Conservation (phyloP, 2,329 filamentous ascomycete species). For the Sporothrix schenckii region DNA sequence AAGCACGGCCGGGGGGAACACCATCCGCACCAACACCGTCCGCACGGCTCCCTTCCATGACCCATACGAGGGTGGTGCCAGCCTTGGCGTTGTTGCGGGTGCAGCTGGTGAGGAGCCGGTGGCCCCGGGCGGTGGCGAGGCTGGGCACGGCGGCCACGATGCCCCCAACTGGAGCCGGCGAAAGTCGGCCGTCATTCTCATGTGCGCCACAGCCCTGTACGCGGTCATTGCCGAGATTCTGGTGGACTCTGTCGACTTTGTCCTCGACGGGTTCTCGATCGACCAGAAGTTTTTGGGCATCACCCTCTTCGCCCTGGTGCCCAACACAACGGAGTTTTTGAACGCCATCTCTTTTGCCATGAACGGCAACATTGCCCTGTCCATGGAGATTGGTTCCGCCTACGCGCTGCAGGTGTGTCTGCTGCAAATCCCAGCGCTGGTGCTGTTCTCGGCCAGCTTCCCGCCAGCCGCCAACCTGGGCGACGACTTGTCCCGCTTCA, state of each 20-base stretch:
- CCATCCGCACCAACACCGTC: constrained; percentile 25
- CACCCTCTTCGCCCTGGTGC: constrained; percentile 92
- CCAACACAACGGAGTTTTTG: constrained; percentile 97
- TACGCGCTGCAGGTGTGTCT: constrained; percentile 96
- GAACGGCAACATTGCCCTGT: constrained; percentile 98
- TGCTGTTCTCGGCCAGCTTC: constrained; percentile 84
- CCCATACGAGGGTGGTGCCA: constrained; percentile 28
- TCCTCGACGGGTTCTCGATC: constrained; percentile 84
- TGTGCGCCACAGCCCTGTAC: constrained; percentile 87
- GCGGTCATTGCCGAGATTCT: constrained; percentile 97
- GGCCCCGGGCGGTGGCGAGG: constrained; percentile 40
- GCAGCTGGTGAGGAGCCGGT: constrained; percentile 6
- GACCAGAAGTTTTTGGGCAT: constrained; percentile 98
- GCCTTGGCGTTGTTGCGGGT: constrained; percentile 26
- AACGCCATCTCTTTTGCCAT: constrained; percentile 99
- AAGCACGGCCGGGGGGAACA: constrained; percentile 26
- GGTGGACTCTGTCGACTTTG: constrained; percentile 96
- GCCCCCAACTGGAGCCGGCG: constrained; percentile 96
- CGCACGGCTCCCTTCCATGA: constrained; percentile 30
- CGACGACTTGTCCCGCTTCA: constrained; percentile 57
- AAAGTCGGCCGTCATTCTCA: constrained; percentile 87
- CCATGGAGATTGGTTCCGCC: constrained; percentile 98
- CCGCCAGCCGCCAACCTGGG: constrained; percentile 43
- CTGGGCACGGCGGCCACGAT: constrained; percentile 74
- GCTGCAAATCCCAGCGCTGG: constrained; percentile 88